Base-by-base conservation (phyloP, 495 filamentous ascomycete genomes). In the Entonaema liquescens region DNA sequence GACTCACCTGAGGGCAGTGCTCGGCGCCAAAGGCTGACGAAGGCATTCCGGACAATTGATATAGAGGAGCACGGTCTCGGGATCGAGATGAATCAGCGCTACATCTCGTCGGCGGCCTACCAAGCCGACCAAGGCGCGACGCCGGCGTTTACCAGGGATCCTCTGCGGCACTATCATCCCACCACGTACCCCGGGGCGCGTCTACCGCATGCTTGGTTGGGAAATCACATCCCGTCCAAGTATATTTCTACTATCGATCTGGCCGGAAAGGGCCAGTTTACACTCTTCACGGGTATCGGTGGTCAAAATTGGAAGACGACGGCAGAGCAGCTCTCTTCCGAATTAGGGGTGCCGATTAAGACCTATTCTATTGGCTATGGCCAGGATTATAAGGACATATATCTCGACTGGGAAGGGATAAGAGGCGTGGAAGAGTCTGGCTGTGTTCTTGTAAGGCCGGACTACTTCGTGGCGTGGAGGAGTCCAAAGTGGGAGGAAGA, bases 381-480 rank as follows among this genome's bases (percentile, higher is more conserved):
- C 21, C 42, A 13, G 12, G 42, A 47, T 47, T 47, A 47, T 9
- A 47, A 47, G 42, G 42, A 47, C 42, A 11, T 47, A 13, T 47
- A 47, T 23, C 42, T 47, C 19, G 42, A 23, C 42, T 47, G 42
- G 42, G 42, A 19, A 9, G 42, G 19, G 8, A 47, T 47, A 7
- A 47, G 42, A 21, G 42, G 42, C 42, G 42, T 47, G 21, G 42
- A 5, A 21, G 42, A 47, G 17, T 47, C 42, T 47, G 42, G 42
- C 42, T 47, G 42, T 11, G 42, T 47, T 17, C 42, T 47, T 21
- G 42, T 23, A 21, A 8, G 42, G 42, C 42, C 42, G 17, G 42
- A 47, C 42, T 47, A 47, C 42, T 47, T 47, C 12, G 42, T 47
- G 42, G 42, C 17, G n/a, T 47, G 42, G 42, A 23, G 42, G 42